These are phyloP conservation scores for Cladorrhinum sp. DNA, from an alignment of 2,329 filamentous ascomycete genomes.

Conservation along the genomic window DNA sequence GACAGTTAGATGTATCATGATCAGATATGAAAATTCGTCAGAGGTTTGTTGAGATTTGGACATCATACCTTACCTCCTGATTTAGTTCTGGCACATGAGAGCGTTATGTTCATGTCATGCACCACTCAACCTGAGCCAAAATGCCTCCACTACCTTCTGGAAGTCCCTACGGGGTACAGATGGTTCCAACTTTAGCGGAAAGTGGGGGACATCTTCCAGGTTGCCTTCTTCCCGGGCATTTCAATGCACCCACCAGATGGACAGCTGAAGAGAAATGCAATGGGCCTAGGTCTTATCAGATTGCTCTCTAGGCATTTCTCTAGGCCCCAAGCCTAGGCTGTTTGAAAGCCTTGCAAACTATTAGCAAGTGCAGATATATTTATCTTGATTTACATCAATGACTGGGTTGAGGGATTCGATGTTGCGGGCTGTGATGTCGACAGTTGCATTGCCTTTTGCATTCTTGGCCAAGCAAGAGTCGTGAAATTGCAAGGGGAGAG, in stretches of 20 bases:
- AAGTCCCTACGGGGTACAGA: background rate
- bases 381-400: background rate
- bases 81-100: background rate
- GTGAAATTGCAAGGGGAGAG: background rate
- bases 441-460: background rate
- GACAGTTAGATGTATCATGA: conserved; percentile 12
- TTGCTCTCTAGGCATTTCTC: background rate
- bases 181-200: background rate
- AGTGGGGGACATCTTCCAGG: background rate
- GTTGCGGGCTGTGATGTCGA: background rate
- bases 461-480: background rate
- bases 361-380: background rate
- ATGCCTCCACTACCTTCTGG: background rate
- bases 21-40: background rate
- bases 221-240: background rate
- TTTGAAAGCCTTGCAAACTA: background rate
- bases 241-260: background rate
- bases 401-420: background rate
- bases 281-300: no score
- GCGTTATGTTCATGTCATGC: background rate
- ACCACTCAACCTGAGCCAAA: background rate
- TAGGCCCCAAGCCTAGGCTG: background rate
- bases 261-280: background rate
- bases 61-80: background rate
- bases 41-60: background rate